Evolutionary conservation across 768 basidiomycete species (phyloP).

Genomic region (Fibroporia radiculosa): DNA sequence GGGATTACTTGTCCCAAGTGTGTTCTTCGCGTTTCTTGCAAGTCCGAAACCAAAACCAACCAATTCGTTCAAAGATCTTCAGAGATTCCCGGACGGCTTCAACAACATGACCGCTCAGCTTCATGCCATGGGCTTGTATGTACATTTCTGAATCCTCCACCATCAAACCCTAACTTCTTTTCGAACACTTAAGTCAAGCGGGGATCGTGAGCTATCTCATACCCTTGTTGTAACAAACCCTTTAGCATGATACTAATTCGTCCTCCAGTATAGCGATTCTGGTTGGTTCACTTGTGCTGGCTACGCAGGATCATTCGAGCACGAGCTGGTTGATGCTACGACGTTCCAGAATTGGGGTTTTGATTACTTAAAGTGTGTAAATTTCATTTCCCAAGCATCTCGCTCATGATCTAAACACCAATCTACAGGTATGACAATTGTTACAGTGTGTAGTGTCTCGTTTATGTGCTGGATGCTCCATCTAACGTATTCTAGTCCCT

Average conservation of each 20-base stretch:
- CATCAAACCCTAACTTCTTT: neutral
- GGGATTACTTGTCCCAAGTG: conserved; percentile 51
- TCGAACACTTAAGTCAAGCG: conserved; percentile 36
- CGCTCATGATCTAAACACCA: neutral
- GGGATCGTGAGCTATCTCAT: conserved; percentile 43
- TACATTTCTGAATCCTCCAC: conserved; percentile 1
- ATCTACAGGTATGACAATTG: conserved; percentile 43
- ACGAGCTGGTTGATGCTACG: conserved; percentile 54
- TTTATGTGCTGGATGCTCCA: conserved; percentile 10
- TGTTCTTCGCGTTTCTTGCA: conserved; percentile 6
- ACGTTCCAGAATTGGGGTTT: conserved; percentile 60
- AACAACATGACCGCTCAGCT: conserved; percentile 45
- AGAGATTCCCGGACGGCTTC: conserved; percentile 52
- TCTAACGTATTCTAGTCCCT: conserved; percentile 5
- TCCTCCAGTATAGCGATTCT: conserved; percentile 49
- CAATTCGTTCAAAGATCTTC: conserved; percentile 29
- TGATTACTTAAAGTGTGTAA: conserved; percentile 50
- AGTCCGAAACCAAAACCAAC: neutral
- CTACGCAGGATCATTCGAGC: conserved; percentile 58
- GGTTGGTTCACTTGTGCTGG: conserved; percentile 62
- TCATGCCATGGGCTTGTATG: conserved; percentile 50
- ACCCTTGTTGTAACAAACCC: neutral
- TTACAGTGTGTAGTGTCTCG: conserved; percentile 33
- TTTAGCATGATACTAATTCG: neutral
- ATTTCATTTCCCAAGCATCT: conserved; percentile 2